Conservation (phyloP, 1,284 basidiomycete species). For the Amylostereum areolatum region DNA sequence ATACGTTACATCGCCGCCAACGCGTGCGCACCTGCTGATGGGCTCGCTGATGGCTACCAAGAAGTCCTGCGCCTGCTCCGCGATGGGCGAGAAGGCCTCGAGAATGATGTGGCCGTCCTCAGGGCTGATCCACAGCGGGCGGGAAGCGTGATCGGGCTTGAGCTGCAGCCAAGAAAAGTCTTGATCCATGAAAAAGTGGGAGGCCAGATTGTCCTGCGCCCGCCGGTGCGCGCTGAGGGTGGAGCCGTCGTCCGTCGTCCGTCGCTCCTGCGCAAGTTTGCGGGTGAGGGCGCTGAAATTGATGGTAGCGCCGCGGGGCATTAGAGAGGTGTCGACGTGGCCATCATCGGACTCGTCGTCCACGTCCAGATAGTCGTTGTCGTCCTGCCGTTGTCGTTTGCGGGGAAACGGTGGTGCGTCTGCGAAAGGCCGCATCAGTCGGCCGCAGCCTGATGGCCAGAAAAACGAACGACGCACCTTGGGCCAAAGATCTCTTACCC, state of each 20-base stretch:
- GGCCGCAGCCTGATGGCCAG: too few relatives aligned
- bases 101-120: constrained; percentile 93
- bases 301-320: constrained; percentile 69
- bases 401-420: constrained; percentile 31
- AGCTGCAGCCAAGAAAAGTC: constrained; percentile 84
- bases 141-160: constrained; percentile 84
- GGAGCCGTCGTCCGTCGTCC: constrained; percentile 34
- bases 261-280: constrained; percentile 59
- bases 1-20: constrained; percentile 14
- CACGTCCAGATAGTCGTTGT: constrained; percentile 49
- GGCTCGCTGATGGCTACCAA: constrained; percentile 98
- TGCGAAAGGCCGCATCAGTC: constrained; percentile 12
- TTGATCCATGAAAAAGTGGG: constrained; percentile 73
- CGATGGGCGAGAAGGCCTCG: constrained; percentile 94
- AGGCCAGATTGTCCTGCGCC: constrained; percentile 67
- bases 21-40: constrained; percentile 81
- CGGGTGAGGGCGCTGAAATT: constrained; percentile 77
- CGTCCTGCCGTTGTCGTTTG: constrained; percentile 50
- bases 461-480: too few relatives aligned
- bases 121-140: constrained; percentile 94
- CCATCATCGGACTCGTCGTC: constrained; percentile 54
- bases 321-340: constrained; percentile 39
- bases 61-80: constrained; percentile 98
- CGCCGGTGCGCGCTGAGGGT: constrained; percentile 55
- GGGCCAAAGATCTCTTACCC: too few relatives aligned